A percentile compares a stretch with the other conserved stretches of the same genome.
Evolutionary conservation across 305 asterid genomes (phyloP).

Genomic region (Plantago coronopus): DNA sequence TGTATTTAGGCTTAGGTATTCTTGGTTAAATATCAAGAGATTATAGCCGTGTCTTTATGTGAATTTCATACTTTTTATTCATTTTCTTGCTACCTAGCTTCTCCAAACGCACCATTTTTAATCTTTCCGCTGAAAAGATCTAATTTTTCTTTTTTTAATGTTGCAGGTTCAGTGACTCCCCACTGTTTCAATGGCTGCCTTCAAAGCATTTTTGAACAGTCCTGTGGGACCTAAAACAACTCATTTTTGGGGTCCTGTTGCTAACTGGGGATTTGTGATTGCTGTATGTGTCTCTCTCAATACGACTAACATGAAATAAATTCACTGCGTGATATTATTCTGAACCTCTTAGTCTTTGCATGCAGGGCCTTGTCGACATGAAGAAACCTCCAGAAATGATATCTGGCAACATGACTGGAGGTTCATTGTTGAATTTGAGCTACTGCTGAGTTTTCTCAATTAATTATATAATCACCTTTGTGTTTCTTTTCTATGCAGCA

Average conservation of each 20-base stretch:
- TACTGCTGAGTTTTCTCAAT: neutral
- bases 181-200: constrained; percentile 41
- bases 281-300: constrained; percentile 53
- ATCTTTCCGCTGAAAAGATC: constrained; percentile 5
- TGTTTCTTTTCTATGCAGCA: constrained; percentile 39
- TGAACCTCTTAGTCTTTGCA: constrained; percentile 17
- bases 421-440: constrained; percentile 27
- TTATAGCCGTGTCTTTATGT: neutral
- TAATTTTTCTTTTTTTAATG: constrained; percentile 6
- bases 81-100: neutral
- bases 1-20: too few relatives aligned
- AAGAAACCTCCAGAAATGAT: constrained; percentile 85
- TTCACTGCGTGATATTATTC: constrained; percentile 6
- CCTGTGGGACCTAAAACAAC: constrained; percentile 92
- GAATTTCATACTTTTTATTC: neutral
- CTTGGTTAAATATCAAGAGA: too few relatives aligned
- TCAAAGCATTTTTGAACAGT: constrained; percentile 73
- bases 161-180: constrained; percentile 23
- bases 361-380: constrained; percentile 64
- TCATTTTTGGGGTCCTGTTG: constrained; percentile 92
- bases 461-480: neutral
- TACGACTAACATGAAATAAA: neutral
- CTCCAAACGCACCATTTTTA: neutral
- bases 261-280: constrained; percentile 85
- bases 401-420: constrained; percentile 95